Percentiles rank a stretch among this genome's conserved stretches.
phyloP scores from a whole-genome alignment of 805 yeast species.

The Saccharomyces mikatae region DNA sequence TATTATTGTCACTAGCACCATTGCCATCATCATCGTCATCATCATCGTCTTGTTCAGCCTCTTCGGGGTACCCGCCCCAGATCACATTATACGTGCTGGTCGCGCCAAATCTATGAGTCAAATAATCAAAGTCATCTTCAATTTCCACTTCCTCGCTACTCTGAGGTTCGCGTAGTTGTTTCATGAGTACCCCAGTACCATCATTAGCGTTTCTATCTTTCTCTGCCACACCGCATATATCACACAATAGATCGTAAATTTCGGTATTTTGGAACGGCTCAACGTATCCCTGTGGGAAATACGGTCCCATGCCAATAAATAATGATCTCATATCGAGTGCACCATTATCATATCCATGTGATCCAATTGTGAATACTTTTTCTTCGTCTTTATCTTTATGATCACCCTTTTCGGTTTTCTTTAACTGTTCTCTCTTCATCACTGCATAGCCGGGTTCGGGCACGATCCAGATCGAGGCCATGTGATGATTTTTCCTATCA shows the following conservation, averaged over 20 bases:
- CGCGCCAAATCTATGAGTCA: conserved; percentile 8
- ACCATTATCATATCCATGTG: conserved; percentile 77
- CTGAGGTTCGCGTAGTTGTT: background rate
- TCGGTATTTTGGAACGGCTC: conserved; percentile 67
- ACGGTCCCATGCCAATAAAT: conserved; percentile 77
- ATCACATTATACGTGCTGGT: conserved; percentile 15
- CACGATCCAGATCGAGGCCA: conserved; percentile 80
- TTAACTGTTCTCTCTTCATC: conserved; percentile 45
- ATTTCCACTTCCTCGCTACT: conserved; percentile 36
- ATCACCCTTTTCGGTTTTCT: conserved; percentile 27
- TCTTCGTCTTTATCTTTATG: conserved; percentile 13
- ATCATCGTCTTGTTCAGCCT: conserved; percentile 9
- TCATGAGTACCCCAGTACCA: conserved; percentile 1
- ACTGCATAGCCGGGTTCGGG: conserved; percentile 78
- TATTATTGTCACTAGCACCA: conserved; percentile 5
- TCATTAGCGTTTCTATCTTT: conserved; percentile 37
- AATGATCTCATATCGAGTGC: conserved; percentile 77
- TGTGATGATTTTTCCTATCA: conserved; percentile 37
- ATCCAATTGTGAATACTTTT: conserved; percentile 37
- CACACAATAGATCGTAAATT: conserved; percentile 68
- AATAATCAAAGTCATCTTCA: conserved; percentile 37
- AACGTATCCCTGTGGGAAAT: conserved; percentile 36
- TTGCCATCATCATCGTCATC: conserved; percentile 17
- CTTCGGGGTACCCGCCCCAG: conserved; percentile 16
- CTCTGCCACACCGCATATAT: conserved; percentile 38